These are phyloP conservation scores for Candida nitratophila DNA, from an alignment of 805 yeast species.

Conservation along the genomic window DNA sequence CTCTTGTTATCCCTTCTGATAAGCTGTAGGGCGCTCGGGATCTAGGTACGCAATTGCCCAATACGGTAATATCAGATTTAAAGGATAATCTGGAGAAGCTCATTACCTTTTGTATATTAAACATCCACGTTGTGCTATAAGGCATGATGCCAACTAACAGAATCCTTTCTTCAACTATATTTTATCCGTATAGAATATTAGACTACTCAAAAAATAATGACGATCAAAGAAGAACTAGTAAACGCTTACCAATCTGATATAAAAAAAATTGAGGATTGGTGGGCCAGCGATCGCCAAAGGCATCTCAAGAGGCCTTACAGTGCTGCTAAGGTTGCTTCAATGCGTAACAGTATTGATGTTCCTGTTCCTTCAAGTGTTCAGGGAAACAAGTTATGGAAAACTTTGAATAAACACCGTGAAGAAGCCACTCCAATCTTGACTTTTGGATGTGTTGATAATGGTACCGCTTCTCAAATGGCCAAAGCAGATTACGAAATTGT, in stretches of 20 bases:
- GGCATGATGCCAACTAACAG: too few species aligned
- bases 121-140: too few species aligned
- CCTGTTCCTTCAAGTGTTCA: constrained; percentile 43
- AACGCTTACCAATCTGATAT: constrained; percentile 8
- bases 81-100: too few species aligned
- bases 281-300: constrained; percentile 38
- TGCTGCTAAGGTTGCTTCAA: constrained; percentile 44
- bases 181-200: too few species aligned
- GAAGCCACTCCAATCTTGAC: constrained; percentile 45
- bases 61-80: not conserved
- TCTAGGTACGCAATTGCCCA: not conserved
- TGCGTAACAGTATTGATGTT: constrained; percentile 41
- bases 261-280: constrained; percentile 38
- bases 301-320: constrained; percentile 44
- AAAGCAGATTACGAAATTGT: constrained; percentile 41
- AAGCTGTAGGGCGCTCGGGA: not conserved
- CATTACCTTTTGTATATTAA: too few species aligned
- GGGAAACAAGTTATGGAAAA: constrained; percentile 43
- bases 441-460: constrained; percentile 56
- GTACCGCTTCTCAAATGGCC: constrained; percentile 52
- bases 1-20: too few species aligned
- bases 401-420: constrained; percentile 33
- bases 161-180: too few species aligned
- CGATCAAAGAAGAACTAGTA: not conserved
- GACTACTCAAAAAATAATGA: too few species aligned